Conservation (phyloP, 352 stramenopile genomes). For the Phytopythium kandeliae region DNA sequence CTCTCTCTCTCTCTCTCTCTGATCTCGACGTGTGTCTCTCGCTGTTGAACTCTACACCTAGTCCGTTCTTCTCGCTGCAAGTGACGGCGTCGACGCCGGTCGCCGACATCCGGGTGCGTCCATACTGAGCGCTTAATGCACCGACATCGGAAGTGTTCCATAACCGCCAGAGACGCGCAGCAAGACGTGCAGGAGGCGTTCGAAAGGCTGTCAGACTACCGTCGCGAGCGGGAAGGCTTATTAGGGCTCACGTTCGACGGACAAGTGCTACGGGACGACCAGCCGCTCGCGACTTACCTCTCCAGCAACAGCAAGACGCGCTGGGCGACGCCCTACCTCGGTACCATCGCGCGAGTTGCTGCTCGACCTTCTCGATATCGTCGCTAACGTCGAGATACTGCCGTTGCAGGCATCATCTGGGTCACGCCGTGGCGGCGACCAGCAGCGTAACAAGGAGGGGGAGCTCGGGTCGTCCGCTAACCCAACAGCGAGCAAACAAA, state of each 20-base stretch:
- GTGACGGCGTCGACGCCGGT: slow-evolving; percentile 36
- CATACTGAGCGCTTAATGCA: neutral
- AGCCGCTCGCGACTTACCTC: slow-evolving; percentile 37
- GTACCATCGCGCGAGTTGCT: slow-evolving; percentile 8
- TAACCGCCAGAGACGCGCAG: slow-evolving; percentile 11
- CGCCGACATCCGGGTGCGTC: slow-evolving; percentile 34
- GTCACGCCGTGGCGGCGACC: slow-evolving; percentile 40
- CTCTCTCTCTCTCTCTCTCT: neutral
- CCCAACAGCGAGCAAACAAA: no score
- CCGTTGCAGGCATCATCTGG: slow-evolving; percentile 48
- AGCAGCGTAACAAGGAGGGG: slow-evolving; percentile 10
- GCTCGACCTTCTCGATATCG: neutral
- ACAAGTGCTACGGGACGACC: slow-evolving; percentile 30
- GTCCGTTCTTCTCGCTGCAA: slow-evolving; percentile 32
- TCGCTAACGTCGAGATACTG: neutral
- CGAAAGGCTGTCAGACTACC: slow-evolving; percentile 31
- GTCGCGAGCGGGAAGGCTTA: slow-evolving; percentile 24
- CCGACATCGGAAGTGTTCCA: no score
- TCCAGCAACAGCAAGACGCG: neutral
- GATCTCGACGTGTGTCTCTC: no score
- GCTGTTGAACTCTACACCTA: slow-evolving; percentile 1
- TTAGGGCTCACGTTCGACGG: slow-evolving; percentile 42
- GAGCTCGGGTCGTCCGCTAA: no score
- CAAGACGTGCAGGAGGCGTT: slow-evolving; percentile 43
- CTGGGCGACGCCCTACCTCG: slow-evolving; percentile 48